These are phyloP conservation scores for Leccinum subrobustum DNA, from an alignment of 1,284 basidiomycete species.

Conservation along the genomic window DNA sequence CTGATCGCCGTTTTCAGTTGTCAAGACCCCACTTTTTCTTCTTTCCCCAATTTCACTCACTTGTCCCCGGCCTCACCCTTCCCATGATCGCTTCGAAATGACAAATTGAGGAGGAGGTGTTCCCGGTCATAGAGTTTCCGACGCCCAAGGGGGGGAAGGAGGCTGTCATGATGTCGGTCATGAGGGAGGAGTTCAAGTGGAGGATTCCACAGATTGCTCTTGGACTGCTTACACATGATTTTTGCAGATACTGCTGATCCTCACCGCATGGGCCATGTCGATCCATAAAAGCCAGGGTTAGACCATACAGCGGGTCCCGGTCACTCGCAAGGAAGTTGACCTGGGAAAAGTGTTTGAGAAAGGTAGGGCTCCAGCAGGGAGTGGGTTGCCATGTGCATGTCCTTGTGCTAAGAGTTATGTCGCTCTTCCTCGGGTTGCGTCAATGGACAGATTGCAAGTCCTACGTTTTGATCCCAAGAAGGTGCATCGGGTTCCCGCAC, in stretches of 20 bases:
- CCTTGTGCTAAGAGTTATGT: conserved; percentile 60
- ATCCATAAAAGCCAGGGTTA: conserved; percentile 83
- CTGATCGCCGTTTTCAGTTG: no score
- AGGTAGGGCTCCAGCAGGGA: no score
- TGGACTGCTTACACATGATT: no score
- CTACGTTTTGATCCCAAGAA: conserved; percentile 70
- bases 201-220: no score
- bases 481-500: conserved; percentile 36
- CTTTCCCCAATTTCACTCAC: no score
- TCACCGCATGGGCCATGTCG: conserved; percentile 70
- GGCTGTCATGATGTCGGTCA: conserved; percentile 3
- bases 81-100: no score
- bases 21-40: no score
- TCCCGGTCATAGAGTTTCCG: conserved; percentile 66
- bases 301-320: conserved; percentile 65
- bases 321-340: conserved; percentile 58
- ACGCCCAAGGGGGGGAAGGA: conserved; percentile 46
- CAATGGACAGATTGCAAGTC: conserved; percentile 78
- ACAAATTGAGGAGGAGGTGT: conserved; percentile 31
- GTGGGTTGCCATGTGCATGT: neutral
- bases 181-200: no score
- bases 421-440: conserved; percentile 80
- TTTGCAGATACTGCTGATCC: conserved; percentile 47
- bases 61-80: no score
- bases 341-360: conserved; percentile 50